A percentile compares a stretch with the other conserved stretches of the same genome.
Evolutionary conservation across 306 rosid species (phyloP).

Genomic region (Oemleria cerasiformis): DNA sequence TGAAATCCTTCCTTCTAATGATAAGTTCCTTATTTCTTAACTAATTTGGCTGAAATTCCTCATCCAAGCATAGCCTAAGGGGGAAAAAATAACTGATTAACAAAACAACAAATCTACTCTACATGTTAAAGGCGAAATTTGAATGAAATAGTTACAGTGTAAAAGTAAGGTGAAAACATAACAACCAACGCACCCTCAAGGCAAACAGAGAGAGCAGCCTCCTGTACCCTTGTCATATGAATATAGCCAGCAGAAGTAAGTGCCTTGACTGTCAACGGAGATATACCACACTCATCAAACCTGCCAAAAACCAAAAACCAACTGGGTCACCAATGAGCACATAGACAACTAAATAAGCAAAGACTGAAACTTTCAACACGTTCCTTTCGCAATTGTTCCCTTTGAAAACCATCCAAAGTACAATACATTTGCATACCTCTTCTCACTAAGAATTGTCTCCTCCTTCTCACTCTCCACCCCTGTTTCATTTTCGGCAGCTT

Average conservation of each 20-base stretch:
- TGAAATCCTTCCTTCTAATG: no score
- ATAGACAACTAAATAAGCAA: not conserved
- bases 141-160: no score
- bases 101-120: no score
- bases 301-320: constrained; percentile 34
- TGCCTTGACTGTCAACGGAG: constrained; percentile 72
- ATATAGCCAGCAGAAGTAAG: constrained; percentile 71
- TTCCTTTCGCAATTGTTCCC: not conserved
- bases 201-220: constrained; percentile 61
- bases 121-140: no score
- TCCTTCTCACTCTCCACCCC: constrained; percentile 25
- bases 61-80: no score
- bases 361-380: not conserved
- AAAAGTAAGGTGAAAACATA: not conserved
- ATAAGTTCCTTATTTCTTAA: no score
- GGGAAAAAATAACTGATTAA: no score
- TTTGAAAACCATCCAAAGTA: not conserved
- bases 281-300: constrained; percentile 81
- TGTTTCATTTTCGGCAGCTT: constrained; percentile 29
- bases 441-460: constrained; percentile 48
- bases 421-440: constrained; percentile 43
- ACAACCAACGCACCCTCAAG: constrained; percentile 62
- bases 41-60: no score
- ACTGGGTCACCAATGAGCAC: not conserved
- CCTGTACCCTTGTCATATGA: constrained; percentile 80